These are phyloP conservation scores for Torulaspora microellipsoides DNA, from an alignment of 805 yeast species.

Conservation along the genomic window DNA sequence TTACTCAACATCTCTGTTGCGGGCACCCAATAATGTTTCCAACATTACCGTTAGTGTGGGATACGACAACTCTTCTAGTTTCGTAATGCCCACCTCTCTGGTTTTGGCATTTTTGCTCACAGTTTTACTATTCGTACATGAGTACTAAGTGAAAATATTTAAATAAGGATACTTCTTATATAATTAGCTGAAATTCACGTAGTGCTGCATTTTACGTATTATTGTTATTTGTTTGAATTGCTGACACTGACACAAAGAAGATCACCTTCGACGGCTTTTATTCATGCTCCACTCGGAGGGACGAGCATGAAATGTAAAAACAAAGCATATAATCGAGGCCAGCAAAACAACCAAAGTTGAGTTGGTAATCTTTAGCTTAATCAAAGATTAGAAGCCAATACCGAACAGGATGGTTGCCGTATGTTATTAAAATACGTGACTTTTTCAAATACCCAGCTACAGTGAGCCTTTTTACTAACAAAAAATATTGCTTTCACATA, in stretches of 20 bases:
- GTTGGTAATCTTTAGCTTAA: background rate
- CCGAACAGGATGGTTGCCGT: constrained; percentile 22
- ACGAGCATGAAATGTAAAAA: background rate
- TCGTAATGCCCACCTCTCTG: constrained; percentile 16
- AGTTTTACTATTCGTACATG: constrained; percentile 13
- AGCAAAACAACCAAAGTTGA: background rate
- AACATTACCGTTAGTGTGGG: constrained; percentile 6
- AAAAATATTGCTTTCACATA: background rate
- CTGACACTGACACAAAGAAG: constrained; percentile 1
- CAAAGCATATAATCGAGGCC: background rate
- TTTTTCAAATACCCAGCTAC: background rate
- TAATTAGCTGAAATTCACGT: background rate
- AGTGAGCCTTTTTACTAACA: constrained; percentile 8
- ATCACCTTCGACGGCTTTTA: no score
- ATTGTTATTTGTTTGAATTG: background rate
- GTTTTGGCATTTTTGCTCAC: constrained; percentile 16
- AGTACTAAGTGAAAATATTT: background rate
- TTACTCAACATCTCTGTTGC: no score
- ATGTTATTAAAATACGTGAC: constrained; percentile 10
- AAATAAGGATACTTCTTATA: background rate
- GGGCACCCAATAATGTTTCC: background rate
- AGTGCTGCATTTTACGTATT: no score
- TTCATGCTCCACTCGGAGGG: no score
- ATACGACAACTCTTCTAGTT: constrained; percentile 15
- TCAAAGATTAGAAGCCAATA: background rate